Conservation (phyloP, 1,284 basidiomycete genomes). For the Entoloma clypeatum region DNA sequence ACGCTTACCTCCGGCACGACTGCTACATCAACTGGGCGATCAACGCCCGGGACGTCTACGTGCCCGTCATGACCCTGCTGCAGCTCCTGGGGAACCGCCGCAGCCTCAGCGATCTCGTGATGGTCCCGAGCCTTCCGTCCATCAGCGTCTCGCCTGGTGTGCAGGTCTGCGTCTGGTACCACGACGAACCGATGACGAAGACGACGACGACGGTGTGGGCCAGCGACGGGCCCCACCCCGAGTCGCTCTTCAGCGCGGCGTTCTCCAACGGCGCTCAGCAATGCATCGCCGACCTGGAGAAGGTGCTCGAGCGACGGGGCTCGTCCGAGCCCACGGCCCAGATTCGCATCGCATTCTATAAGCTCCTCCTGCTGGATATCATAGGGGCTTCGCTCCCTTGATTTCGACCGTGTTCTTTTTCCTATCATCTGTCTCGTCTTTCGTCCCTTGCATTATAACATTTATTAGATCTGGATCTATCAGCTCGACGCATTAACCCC, state of each 20-base stretch:
- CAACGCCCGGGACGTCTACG: conserved; percentile 3
- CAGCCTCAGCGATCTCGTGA: background rate
- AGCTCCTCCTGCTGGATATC: no score
- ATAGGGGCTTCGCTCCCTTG: no score
- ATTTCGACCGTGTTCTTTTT: no score
- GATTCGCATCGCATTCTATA: no score
- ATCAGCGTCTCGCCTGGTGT: conserved; percentile 4
- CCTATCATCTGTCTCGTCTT: no score
- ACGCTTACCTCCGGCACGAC: conserved; percentile 9
- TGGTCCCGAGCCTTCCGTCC: background rate
- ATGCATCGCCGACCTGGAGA: background rate
- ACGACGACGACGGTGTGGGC: no score
- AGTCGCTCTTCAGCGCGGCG: conserved; percentile 3
- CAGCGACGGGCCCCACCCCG: background rate
- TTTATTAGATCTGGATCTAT: no score
- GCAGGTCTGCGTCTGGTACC: conserved; percentile 5
- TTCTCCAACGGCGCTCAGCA: background rate
- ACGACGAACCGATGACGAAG: background rate
- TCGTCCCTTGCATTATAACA: no score
- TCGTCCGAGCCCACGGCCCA: no score
- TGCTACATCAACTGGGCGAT: conserved; percentile 7
- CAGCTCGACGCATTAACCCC: no score
- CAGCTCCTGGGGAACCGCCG: background rate
- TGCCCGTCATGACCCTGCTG: conserved; percentile 1
- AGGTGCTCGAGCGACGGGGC: conserved; percentile 1